Conservation (phyloP, 768 basidiomycete species). For the Agaricus subrufescens region DNA sequence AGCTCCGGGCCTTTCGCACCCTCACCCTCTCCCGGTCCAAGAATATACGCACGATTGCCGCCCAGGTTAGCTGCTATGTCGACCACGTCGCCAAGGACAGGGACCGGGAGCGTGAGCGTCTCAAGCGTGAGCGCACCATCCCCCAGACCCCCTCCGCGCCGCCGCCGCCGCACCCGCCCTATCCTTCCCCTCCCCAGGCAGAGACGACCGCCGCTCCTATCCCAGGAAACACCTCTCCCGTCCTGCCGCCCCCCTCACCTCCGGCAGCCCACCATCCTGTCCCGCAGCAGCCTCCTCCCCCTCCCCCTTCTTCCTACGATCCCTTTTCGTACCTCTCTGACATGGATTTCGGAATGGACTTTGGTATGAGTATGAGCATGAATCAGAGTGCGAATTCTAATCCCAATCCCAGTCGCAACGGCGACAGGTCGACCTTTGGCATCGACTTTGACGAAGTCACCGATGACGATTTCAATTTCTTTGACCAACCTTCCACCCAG, state of each 20-base stretch:
- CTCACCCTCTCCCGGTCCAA: constrained; percentile 48
- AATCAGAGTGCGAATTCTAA: constrained; percentile 5
- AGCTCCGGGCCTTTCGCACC: constrained; percentile 36
- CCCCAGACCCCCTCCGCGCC: constrained; percentile 5
- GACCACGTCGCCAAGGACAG: constrained; percentile 74
- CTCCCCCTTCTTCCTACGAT: constrained; percentile 30
- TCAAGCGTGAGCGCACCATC: constrained; percentile 49
- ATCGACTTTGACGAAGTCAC: constrained; percentile 67
- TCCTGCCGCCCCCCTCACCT: constrained; percentile 14
- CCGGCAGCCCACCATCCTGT: constrained; percentile 8
- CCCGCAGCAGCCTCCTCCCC: constrained; percentile 15
- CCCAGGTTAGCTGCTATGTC: constrained; percentile 65
- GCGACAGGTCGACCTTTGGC: constrained; percentile 17
- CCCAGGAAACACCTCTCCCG: constrained; percentile 23
- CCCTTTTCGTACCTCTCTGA: constrained; percentile 40
- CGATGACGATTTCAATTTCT: constrained; percentile 88
- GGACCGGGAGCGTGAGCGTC: constrained; percentile 71
- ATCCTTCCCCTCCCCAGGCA: constrained; percentile 60
- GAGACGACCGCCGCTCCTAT: constrained; percentile 24
- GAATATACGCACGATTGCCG: constrained; percentile 48
- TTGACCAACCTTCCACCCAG: constrained; percentile 51
- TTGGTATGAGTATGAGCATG: constrained; percentile 31
- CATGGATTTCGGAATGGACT: constrained; percentile 41
- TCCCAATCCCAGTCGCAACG: constrained; percentile 18
- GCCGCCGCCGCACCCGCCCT: constrained; percentile 25